These are phyloP conservation scores for Monosporozyma unispora DNA, from an alignment of 805 yeast species.

Conservation along the genomic window DNA sequence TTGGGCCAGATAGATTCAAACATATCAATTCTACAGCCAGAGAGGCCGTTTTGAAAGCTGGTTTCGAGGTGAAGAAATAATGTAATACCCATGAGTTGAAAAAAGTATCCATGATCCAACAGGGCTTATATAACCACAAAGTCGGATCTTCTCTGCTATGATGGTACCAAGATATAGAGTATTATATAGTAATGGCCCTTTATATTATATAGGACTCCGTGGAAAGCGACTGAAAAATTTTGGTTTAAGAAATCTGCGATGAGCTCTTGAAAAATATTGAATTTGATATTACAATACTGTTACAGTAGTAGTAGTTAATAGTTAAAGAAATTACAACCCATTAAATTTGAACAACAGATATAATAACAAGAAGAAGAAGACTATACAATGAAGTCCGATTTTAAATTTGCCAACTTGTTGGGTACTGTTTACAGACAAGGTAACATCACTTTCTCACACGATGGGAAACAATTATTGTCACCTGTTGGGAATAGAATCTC, in stretches of 20 bases:
- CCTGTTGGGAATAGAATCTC: conserved; percentile 94
- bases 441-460: conserved; percentile 75
- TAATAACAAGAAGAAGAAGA: not conserved
- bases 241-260: conserved; percentile 2
- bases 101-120: too few relatives aligned
- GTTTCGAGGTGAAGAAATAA: conserved; percentile 28
- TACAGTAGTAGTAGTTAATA: not conserved
- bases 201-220: not conserved
- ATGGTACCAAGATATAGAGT: not conserved
- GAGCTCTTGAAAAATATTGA: conserved; percentile 1
- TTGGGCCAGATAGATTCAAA: conserved; percentile 91
- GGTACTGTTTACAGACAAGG: conserved; percentile 95
- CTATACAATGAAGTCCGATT: conserved; percentile 70
- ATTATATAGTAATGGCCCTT: not conserved
- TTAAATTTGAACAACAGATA: not conserved
- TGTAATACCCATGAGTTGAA: too few relatives aligned
- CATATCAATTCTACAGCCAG: conserved; percentile 87
- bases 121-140: too few relatives aligned
- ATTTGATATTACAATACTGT: not conserved
- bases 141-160: not conserved
- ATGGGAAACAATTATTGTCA: conserved; percentile 72
- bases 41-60: conserved; percentile 67
- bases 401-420: conserved; percentile 74
- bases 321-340: not conserved
- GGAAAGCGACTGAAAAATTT: conserved; percentile 3